These are phyloP conservation scores for Tremella mesenterica DNA, from an alignment of 768 basidiomycete species.

Conservation along the genomic window DNA sequence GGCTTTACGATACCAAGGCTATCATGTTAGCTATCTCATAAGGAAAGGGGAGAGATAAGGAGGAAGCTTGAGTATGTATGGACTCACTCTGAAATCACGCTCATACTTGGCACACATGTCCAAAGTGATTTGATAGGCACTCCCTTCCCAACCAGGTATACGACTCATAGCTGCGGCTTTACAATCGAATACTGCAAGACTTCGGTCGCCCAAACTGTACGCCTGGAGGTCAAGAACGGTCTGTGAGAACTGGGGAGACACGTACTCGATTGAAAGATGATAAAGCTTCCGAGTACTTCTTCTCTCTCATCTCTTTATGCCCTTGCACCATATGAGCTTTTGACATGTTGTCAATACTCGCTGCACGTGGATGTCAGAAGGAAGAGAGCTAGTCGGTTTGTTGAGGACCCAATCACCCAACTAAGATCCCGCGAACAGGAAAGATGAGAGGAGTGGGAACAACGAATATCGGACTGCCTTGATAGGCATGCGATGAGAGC, in stretches of 20 bases:
- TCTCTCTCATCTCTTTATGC: background rate
- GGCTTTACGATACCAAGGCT: constrained; percentile 10
- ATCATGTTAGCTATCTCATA: background rate
- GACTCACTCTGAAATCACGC: background rate
- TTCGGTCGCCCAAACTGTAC: background rate
- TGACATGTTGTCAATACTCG: constrained; percentile 1
- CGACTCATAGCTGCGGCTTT: constrained; percentile 6
- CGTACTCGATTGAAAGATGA: constrained; percentile 6
- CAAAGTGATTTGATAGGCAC: background rate
- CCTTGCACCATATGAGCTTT: background rate
- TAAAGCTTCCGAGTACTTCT: constrained; percentile 2
- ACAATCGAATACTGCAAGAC: background rate
- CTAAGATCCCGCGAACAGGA: too few species aligned
- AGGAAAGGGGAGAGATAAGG: too few species aligned
- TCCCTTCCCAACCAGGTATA: background rate
- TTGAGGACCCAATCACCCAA: too few species aligned
- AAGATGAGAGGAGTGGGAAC: too few species aligned
- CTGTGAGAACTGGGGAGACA: background rate
- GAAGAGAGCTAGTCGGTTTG: too few species aligned
- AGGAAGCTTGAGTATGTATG: background rate
- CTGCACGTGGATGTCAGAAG: too few species aligned
- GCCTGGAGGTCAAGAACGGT: background rate
- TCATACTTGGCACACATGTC: constrained; percentile 1
- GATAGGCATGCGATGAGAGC: too few species aligned
- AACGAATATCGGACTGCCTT: too few species aligned